Evolutionary conservation across 805 yeast species (phyloP).

Genomic region (Starmerella vaccinii): DNA sequence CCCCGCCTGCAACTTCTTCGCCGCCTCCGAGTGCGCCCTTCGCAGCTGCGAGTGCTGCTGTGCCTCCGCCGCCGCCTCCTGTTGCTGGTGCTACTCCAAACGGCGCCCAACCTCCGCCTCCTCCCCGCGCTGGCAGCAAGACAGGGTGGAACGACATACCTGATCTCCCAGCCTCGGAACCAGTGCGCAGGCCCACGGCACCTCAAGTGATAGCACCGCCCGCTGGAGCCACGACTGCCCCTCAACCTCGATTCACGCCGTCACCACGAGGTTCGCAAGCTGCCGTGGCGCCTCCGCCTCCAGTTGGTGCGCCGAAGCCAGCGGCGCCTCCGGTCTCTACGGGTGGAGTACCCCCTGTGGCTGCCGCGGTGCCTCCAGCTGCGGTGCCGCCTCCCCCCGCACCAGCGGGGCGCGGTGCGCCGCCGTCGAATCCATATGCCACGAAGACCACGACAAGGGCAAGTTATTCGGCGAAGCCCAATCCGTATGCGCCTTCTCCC

Average conservation of each 20-base stretch:
- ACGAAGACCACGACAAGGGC: slow-evolving; percentile 28
- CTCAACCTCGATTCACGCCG: slow-evolving; percentile 12
- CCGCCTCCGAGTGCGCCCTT: slow-evolving; percentile 21
- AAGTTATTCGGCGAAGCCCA: slow-evolving; percentile 11
- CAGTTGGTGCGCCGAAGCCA: not conserved
- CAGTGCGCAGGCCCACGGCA: slow-evolving; percentile 22
- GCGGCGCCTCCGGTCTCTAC: slow-evolving; percentile 42
- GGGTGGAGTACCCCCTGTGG: slow-evolving; percentile 44
- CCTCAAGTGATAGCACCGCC: slow-evolving; percentile 18
- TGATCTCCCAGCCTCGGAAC: slow-evolving; percentile 15
- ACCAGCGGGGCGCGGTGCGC: slow-evolving; percentile 16
- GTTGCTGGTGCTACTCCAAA: slow-evolving; percentile 8
- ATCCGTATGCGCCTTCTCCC: slow-evolving; percentile 26
- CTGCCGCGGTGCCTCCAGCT: slow-evolving; percentile 39
- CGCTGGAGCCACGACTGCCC: slow-evolving; percentile 5
- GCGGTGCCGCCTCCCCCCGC: slow-evolving; percentile 11
- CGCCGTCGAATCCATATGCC: slow-evolving; percentile 32
- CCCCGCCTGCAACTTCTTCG: slow-evolving; percentile 14
- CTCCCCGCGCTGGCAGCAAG: slow-evolving; percentile 13
- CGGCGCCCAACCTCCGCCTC: slow-evolving; percentile 5
- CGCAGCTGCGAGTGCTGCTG: slow-evolving; percentile 20
- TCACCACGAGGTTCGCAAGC: slow-evolving; percentile 22
- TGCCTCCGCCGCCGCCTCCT: slow-evolving; percentile 20
- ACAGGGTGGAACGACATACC: slow-evolving; percentile 28
- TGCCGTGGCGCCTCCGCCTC: slow-evolving; percentile 26